Evolutionary conservation across 176 grass and related monocot species (phyloP).

Genomic region (Luzula sylvatica): DNA sequence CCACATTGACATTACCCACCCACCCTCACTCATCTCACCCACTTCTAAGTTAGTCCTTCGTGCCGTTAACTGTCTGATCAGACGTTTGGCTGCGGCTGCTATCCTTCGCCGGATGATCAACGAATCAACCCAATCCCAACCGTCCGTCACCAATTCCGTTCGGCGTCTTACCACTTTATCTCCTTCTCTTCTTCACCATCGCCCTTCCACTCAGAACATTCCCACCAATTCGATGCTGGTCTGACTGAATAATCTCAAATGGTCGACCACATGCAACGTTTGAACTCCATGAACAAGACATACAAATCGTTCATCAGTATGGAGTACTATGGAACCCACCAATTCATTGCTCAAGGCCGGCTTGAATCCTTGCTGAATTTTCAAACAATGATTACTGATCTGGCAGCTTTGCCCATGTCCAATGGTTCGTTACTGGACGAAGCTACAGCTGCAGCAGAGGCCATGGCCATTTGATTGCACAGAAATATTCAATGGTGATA

Average conservation of each 20-base stretch:
- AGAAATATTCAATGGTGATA: no score
- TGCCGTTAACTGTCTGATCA: constrained; percentile 24
- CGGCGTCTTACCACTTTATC: constrained; percentile 17
- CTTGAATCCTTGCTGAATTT: constrained; percentile 97
- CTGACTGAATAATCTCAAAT: constrained; percentile 88
- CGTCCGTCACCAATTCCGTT: not conserved
- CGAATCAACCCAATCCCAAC: constrained; percentile 23
- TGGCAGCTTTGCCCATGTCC: constrained; percentile 93
- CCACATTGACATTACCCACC: constrained; percentile 16
- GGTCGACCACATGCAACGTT: constrained; percentile 67
- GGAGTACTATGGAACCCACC: constrained; percentile 89
- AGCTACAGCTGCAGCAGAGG: constrained; percentile 93
- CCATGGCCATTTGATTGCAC: constrained; percentile 99
- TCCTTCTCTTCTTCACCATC: constrained; percentile 7
- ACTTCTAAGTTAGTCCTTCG: no score
- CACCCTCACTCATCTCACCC: constrained; percentile 8
- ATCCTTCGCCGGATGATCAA: constrained; percentile 62
- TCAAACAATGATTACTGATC: constrained; percentile 90
- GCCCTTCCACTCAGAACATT: constrained; percentile 77
- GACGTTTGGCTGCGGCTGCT: constrained; percentile 60
- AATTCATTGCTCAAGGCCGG: constrained; percentile 94
- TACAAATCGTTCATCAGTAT: constrained; percentile 96
- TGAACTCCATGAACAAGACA: constrained; percentile 63
- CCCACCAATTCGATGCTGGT: constrained; percentile 65
- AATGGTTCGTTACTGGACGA: constrained; percentile 96